Conservation (phyloP, 768 basidiomycete species). For the Suillus discolor region DNA sequence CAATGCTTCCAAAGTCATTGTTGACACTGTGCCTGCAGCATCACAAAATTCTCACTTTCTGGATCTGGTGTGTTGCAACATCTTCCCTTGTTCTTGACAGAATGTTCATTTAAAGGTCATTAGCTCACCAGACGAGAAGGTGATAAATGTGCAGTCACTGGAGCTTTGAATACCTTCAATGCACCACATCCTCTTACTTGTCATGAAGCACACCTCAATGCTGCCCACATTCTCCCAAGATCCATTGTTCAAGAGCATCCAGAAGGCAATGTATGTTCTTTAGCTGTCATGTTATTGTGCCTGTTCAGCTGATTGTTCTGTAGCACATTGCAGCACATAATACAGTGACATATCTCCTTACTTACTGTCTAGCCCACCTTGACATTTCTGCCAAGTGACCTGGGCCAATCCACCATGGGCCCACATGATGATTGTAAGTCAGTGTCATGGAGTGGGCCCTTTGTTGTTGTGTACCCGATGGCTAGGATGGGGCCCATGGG, state of each 20-base stretch:
- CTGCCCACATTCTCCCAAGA: not conserved
- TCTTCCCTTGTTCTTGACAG: not conserved
- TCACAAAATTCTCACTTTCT: not conserved
- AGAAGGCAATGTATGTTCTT: not conserved
- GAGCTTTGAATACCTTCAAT: not conserved
- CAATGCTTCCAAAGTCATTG: not conserved
- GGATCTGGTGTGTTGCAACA: not conserved
- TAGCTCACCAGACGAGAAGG: no score
- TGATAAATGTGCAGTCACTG: not conserved
- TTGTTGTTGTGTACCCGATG: no score
- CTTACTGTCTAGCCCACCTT: no score
- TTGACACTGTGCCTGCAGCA: no score
- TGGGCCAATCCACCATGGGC: no score
- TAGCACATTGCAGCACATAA: no score
- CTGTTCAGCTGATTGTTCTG: no score
- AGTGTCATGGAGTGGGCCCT: no score
- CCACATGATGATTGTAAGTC: not conserved
- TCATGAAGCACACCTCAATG: not conserved
- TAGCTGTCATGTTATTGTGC: no score
- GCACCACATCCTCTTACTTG: not conserved
- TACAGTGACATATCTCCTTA: no score
- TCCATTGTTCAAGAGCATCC: not conserved
- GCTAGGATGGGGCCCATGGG: no score
- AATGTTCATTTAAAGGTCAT: not conserved
- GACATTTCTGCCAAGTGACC: no score